These are phyloP conservation scores for Aspergillus ibericus DNA, from an alignment of 2,329 filamentous ascomycete species.

Conservation along the genomic window DNA sequence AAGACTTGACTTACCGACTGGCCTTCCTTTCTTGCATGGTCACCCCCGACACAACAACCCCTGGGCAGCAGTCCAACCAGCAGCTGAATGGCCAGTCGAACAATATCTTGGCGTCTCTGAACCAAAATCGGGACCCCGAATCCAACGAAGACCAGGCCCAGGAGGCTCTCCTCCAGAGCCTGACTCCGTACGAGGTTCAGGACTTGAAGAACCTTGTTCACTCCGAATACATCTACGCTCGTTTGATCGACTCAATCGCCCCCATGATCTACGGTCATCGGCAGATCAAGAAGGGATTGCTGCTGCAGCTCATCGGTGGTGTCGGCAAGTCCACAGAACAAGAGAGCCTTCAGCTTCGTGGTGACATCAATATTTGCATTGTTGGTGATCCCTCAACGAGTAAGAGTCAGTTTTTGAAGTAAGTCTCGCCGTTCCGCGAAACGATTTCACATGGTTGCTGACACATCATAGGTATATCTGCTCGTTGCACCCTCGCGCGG, in stretches of 20 bases:
- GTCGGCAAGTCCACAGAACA: constrained; percentile 80
- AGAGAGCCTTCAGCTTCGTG: constrained; percentile 92
- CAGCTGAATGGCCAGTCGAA: constrained; percentile 70
- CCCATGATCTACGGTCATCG: constrained; percentile 97
- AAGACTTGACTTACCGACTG: constrained; percentile 90
- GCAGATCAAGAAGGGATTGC: constrained; percentile 93
- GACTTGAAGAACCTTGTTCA: constrained; percentile 93
- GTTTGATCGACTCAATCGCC: constrained; percentile 88
- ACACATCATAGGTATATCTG: constrained; percentile 69
- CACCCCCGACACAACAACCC: constrained; percentile 78
- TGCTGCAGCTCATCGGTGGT: constrained; percentile 94
- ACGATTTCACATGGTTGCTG: background rate
- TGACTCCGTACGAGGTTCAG: constrained; percentile 84
- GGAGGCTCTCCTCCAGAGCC: constrained; percentile 78
- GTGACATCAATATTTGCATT: constrained; percentile 98
- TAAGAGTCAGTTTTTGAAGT: constrained; percentile 95
- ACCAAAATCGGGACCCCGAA: constrained; percentile 68
- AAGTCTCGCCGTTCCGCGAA: constrained; percentile 24
- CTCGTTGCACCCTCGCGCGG: constrained; percentile 91
- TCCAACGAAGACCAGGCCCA: constrained; percentile 82
- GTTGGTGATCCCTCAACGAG: constrained; percentile 96
- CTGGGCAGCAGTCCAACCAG: constrained; percentile 71
- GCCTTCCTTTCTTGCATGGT: constrained; percentile 99
- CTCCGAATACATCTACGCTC: constrained; percentile 89
- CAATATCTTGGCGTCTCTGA: constrained; percentile 83